Base-by-base conservation (phyloP, 2,329 filamentous ascomycete species). In the Ceratocystis variospora region DNA sequence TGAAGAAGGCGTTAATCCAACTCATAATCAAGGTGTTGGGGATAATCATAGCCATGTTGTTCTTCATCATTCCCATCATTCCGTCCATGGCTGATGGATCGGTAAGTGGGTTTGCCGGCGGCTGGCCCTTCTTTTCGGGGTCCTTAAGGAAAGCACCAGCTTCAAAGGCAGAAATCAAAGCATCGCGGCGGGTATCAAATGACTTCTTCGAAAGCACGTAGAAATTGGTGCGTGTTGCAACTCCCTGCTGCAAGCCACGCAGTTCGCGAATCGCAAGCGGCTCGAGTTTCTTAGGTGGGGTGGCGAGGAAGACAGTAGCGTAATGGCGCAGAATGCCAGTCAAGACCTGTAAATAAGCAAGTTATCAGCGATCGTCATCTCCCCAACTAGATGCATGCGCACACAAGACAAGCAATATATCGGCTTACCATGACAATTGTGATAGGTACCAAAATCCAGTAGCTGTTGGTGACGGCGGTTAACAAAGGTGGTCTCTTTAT, bases 1-100 rank as follows among this genome's bases (percentile, higher is more conserved):
- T 95, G 73, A 99, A 99, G 75, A 97, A 99, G 0, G 94, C 92
- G 78, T 99, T 99, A 75, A 99, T 97, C 94, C 94, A 99, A 70
- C 93, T 94, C 94, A 99, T 99, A 71, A 99, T 99, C 74, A 99
- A 78, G 5, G 92, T 97, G 77, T 99, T 96, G 62, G 94, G 94
- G 67, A 99, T 90, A 80, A 99, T 97, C 94, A 97, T 99, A 70
- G 94, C 93, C 89, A 99, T 96, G 75, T 99, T 96, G 67, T 92
- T 92, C 83, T 99, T 99, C 90, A 99, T 96, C 90, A 96, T 96
- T 71, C 94, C 93, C 94, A 99, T 99, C 94, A 99, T 99, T 71
- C 92, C 93, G 74, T 99, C 95, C 94, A 99, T 99, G 67, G 90
- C 90, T 61, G 88, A 88, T 25, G 95, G 95, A 75, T 99, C 94